These are phyloP conservation scores for Marasmius fiardii DNA, from an alignment of 1,284 basidiomycete genomes.

Conservation along the genomic window DNA sequence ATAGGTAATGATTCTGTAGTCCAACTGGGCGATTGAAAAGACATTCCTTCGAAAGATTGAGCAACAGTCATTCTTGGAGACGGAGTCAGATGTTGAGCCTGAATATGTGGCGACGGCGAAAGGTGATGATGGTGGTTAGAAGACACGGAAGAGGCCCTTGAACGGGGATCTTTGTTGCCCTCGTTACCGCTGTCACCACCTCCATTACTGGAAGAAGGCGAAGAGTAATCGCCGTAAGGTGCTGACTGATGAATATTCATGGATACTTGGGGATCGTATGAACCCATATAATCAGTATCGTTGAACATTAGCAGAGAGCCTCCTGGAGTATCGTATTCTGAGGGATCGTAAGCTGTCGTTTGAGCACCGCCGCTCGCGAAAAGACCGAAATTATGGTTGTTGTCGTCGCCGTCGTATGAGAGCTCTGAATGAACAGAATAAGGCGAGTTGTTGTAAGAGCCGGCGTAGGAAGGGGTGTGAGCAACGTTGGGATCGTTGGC, in stretches of 20 bases:
- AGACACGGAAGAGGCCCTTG: constrained; percentile 64
- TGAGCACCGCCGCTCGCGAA: constrained; percentile 26
- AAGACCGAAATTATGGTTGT: constrained; percentile 26
- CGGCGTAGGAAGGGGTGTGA: constrained; percentile 33
- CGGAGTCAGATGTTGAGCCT: constrained; percentile 26
- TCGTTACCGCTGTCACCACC: constrained; percentile 39
- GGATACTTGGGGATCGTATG: constrained; percentile 21
- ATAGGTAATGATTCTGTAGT: constrained; percentile 42
- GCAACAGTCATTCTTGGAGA: constrained; percentile 56
- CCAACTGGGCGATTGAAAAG: constrained; percentile 64
- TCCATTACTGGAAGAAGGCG: constrained; percentile 52
- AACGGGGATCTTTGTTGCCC: constrained; percentile 27
- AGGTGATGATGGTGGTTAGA: constrained; percentile 36
- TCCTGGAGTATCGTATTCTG: constrained; percentile 59
- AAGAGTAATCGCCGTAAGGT: constrained; percentile 45
- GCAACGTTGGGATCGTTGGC: constrained; percentile 18
- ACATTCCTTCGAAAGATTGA: constrained; percentile 55
- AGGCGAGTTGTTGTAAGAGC: constrained; percentile 57
- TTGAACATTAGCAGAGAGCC: constrained; percentile 53
- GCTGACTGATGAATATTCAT: constrained; percentile 16
- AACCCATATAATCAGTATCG: constrained; percentile 46
- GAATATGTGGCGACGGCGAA: constrained; percentile 11
- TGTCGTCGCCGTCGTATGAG: constrained; percentile 46
- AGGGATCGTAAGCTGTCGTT: constrained; percentile 50
- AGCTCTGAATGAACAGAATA: constrained; percentile 66